Conservation (phyloP, 192 early-diverging fungal genomes). For the Haplosporangium gracile region DNA sequence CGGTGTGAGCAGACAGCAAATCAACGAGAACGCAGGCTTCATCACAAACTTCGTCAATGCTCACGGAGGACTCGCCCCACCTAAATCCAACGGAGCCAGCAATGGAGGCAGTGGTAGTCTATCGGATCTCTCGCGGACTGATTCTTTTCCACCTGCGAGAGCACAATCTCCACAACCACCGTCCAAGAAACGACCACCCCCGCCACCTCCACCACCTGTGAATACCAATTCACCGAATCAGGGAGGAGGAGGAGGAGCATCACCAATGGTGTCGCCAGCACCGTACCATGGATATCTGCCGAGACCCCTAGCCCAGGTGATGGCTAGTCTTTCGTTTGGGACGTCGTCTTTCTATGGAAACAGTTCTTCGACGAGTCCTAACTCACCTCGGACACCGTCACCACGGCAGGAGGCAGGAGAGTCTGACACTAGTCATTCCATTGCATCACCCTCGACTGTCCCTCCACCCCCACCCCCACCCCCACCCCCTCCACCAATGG, state of each 20-base stretch:
- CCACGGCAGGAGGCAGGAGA: not conserved
- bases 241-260: not conserved
- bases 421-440: not conserved
- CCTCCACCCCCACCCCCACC: conserved; percentile 35
- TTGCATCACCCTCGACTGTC: conserved; percentile 12
- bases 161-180: conserved; percentile 15
- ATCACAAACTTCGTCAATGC: conserved; percentile 79
- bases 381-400: conserved; percentile 12
- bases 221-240: not conserved
- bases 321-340: conserved; percentile 42
- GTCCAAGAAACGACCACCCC: conserved; percentile 27
- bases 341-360: conserved; percentile 45
- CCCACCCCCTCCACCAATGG: conserved; percentile 22
- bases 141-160: conserved; percentile 50
- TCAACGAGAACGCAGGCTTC: conserved; percentile 70
- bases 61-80: conserved; percentile 66
- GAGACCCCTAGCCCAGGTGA: conserved; percentile 36
- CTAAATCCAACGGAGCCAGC: conserved; percentile 14
- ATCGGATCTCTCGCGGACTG: conserved; percentile 30
- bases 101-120: not conserved
- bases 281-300: conserved; percentile 47
- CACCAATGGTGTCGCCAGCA: conserved; percentile 32
- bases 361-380: conserved; percentile 2
- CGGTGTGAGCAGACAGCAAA: conserved; percentile 69
- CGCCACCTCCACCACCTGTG: conserved; percentile 55